A percentile compares a stretch with the other conserved stretches of the same genome.
These are phyloP conservation scores for Eurotiales sp. DNA, from an alignment of 2,329 filamentous ascomycete species.

Conservation along the genomic window DNA sequence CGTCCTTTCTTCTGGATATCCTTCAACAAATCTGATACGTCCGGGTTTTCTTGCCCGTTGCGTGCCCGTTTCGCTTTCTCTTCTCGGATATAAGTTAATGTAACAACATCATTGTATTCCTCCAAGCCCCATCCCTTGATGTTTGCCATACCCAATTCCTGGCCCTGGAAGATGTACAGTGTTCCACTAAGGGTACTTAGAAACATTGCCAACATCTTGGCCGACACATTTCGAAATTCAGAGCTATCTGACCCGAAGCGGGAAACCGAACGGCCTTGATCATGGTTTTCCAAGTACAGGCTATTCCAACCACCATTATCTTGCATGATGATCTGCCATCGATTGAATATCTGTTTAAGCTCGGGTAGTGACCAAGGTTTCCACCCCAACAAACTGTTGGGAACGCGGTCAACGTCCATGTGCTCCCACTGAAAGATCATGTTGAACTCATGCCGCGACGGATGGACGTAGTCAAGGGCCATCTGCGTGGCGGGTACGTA, in stretches of 20 bases:
- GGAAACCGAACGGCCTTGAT: slow-evolving; percentile 44
- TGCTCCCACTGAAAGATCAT: slow-evolving; percentile 70
- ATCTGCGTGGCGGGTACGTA: slow-evolving; percentile 50
- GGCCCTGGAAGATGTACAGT: slow-evolving; percentile 49
- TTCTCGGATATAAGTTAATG: slow-evolving; percentile 5
- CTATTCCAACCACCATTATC: slow-evolving; percentile 57
- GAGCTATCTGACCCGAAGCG: slow-evolving; percentile 39
- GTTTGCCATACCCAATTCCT: slow-evolving; percentile 52
- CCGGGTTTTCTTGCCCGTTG: slow-evolving; percentile 20
- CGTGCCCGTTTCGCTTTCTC: background rate
- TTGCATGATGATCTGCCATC: slow-evolving; percentile 35
- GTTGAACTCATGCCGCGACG: slow-evolving; percentile 30
- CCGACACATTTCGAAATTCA: slow-evolving; percentile 15
- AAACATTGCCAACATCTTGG: slow-evolving; percentile 35
- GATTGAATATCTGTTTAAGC: background rate
- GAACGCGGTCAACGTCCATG: slow-evolving; percentile 54
- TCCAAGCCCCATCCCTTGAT: slow-evolving; percentile 53
- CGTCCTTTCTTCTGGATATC: slow-evolving; percentile 42
- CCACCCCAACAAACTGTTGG: slow-evolving; percentile 32
- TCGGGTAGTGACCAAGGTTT: background rate
- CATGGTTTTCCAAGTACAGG: slow-evolving; percentile 60
- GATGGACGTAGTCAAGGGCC: slow-evolving; percentile 29
- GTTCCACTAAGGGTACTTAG: slow-evolving; percentile 54
- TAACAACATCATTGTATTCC: slow-evolving; percentile 64
- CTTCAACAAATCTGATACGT: slow-evolving; percentile 25